Base-by-base conservation (phyloP, 306 rosid species). In the Elaeagnus macrophylla region DNA sequence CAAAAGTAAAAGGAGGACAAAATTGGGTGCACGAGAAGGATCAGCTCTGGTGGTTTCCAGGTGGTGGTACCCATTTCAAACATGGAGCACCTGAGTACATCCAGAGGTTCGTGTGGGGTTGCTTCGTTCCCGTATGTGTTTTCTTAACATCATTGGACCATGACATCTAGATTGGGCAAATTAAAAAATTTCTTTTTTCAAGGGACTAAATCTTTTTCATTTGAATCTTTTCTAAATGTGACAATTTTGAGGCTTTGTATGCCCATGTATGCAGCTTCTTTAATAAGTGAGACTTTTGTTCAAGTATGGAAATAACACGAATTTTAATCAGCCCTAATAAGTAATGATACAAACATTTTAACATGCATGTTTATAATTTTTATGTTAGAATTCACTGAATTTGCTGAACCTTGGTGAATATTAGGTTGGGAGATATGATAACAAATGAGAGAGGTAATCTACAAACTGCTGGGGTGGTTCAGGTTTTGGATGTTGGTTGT, bases 11-110 rank as follows among this genome's bases (percentile, higher is more conserved):
- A 66, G 96, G 99, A 53, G 99, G 99, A 39, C 99, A 91, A 75
- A 91, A 91, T 71, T 91, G 96, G 96, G 95, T 91, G 62, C 99
- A 91, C 66, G 80, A 68, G 55, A 82, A 76, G 84, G 81, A 76
- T 68, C 74, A 73, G 53, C 81, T 87, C 10, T 82, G 99, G 96
- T 86, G 94, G 95, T 91, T 91, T 78, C 97, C 97, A 1, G 97
- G 97, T 38, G 99, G 99, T 45, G 96, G 99, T 71, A 87, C 96
- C 56, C 99, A 91, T 78, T 91, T 91, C 77, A 91, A 91, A 79
- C 78, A 84, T 45, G 96, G 99, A 12, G 96, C 99, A 25, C 39
- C 93, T 8, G 95, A 87, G 64, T 91, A 91, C 72, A 91, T 87
- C 51, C 77, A 82, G 56, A 84, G 97, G 97, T 84, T 76, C 8